phyloP scores from a whole-genome alignment of 1,284 basidiomycete species.

The Ustilago sp. region DNA sequence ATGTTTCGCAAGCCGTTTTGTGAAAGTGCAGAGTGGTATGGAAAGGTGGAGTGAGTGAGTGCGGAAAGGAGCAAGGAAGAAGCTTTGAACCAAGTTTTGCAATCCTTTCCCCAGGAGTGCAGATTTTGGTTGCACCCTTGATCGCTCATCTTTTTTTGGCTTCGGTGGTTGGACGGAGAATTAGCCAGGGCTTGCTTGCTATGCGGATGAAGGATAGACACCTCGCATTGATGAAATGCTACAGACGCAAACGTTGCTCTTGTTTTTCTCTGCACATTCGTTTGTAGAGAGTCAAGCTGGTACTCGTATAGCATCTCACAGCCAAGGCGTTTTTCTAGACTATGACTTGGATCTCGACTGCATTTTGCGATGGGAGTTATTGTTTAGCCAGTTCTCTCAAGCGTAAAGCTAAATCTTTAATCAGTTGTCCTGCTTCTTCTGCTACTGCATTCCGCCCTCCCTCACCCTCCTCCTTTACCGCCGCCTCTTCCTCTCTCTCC shows the following conservation, averaged over 20 bases:
- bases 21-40: background rate
- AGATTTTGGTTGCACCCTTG: constrained; percentile 2
- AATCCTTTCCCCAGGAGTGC: background rate
- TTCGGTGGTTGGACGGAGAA: background rate
- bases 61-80: background rate
- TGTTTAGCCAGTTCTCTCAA: constrained; percentile 33
- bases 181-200: too few relatives aligned
- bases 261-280: too few relatives aligned
- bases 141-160: constrained; percentile 12
- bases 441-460: constrained; percentile 20
- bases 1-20: background rate
- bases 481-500: background rate
- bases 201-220: too few relatives aligned
- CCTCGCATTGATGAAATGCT: too few relatives aligned
- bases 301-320: background rate
- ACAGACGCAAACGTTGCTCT: too few relatives aligned
- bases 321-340: background rate
- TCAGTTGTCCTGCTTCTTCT: constrained; percentile 41
- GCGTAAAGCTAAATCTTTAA: constrained; percentile 40
- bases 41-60: background rate
- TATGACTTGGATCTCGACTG: background rate
- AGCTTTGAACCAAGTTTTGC: constrained; percentile 4
- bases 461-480: background rate
- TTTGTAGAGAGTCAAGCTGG: too few relatives aligned
- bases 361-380: too few relatives aligned